phyloP scores from a whole-genome alignment of 176 grass and related monocot genomes.

The Poa pratensis region DNA sequence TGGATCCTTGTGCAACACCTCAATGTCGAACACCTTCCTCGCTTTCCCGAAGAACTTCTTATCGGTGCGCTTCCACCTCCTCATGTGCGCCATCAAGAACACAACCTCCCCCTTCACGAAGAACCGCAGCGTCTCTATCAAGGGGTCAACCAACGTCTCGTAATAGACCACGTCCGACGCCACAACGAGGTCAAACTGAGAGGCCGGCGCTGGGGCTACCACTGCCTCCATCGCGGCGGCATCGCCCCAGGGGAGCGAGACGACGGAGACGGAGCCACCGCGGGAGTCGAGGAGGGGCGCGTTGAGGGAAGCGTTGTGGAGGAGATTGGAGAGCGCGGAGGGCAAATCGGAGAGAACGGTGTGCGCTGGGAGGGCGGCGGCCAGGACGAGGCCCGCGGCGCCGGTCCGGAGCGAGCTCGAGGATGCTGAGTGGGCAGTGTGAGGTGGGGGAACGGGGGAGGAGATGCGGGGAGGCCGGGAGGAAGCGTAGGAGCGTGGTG shows the following conservation, averaged over 20 bases:
- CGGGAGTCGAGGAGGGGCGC: constrained; percentile 46
- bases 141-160: constrained; percentile 75
- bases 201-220: not conserved
- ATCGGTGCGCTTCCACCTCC: constrained; percentile 91
- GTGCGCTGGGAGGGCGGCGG: constrained; percentile 57
- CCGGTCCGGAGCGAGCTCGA: constrained; percentile 89
- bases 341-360: constrained; percentile 75
- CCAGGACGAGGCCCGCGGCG: constrained; percentile 65
- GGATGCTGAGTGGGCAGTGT: constrained; percentile 53
- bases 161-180: constrained; percentile 91
- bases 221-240: constrained; percentile 44
- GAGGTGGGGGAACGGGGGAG: constrained; percentile 33
- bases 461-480: constrained; percentile 51
- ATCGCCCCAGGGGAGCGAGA: constrained; percentile 63
- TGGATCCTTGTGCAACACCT: constrained; percentile 69
- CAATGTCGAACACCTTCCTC: constrained; percentile 72
- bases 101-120: constrained; percentile 70
- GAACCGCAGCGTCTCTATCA: constrained; percentile 74
- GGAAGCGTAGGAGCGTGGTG: constrained; percentile 68
- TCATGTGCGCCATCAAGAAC: constrained; percentile 92
- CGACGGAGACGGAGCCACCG: constrained; percentile 63
- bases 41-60: constrained; percentile 83
- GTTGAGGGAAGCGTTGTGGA: constrained; percentile 75
- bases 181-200: constrained; percentile 71
- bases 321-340: constrained; percentile 71